Base-by-base conservation (phyloP, 345 rosid genomes). In the Sisymbrium altissimum region DNA sequence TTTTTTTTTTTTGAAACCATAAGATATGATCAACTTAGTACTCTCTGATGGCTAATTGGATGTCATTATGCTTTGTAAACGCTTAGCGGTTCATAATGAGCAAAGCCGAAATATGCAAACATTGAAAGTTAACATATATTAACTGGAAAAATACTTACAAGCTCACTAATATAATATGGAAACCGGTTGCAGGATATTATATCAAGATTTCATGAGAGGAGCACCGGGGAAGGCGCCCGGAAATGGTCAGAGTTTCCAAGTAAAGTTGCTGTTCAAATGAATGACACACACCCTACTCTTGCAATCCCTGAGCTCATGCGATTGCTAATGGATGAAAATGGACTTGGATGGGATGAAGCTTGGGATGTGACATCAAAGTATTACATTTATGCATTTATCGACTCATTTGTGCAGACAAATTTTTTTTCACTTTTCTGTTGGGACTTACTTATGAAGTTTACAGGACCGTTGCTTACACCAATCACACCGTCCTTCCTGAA, bases 401-500 rank as follows among this genome's bases (percentile, higher is more conserved):
- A 23, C 36, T 70, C 63, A 39, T 57, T 9, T 23, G 15, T 57
- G 9, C 43, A 7, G 19, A 57, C 25, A 13, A 23, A 4, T 2
- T 0, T 4, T 6, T 38, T 14, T 59, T 49, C 70, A 19, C 25
- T 35, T 63, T 63, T 19, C 67, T 32, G 52, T 68, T 57, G 27
- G 15, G 39, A 5, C 64, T 79, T 61, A 64, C 25, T 71, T 55
- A 54, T 15, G 57, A 46, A 73, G 13, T 63, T 66, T 78, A 59
- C 68, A 94, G 98, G 87, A 89, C 96, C 7, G 78, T 91, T 82
- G 97, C 97, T 44, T 94, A 94, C 81, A 94, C 98, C 53, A 91
- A 94, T 81, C 98, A 94, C 81, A 94, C 98, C 0, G 98, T 94
- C 83, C 97, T 94, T 79, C 98, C 98, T 46, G 98, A 94, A 84